These are phyloP conservation scores for Microbotryum silenes-acaulis DNA, from an alignment of 1,284 basidiomycete genomes.

Conservation along the genomic window DNA sequence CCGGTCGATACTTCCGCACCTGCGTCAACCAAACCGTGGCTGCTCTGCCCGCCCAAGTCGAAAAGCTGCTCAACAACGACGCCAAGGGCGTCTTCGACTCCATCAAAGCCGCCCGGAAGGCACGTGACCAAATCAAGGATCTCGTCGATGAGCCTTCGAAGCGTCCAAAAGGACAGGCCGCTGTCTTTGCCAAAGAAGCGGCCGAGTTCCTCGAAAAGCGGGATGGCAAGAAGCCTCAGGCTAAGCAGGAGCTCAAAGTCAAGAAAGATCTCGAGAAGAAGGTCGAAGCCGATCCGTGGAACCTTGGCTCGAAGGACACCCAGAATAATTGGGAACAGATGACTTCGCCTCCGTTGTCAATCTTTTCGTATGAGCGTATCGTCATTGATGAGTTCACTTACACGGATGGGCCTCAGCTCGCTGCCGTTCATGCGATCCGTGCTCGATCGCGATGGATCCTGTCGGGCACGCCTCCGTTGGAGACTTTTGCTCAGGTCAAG, in stretches of 20 bases:
- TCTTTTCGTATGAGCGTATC: constrained; percentile 74
- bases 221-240: constrained; percentile 2
- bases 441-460: constrained; percentile 84
- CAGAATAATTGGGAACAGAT: constrained; percentile 68
- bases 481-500: constrained; percentile 83
- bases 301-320: constrained; percentile 55
- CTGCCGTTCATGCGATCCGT: constrained; percentile 67
- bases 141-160: constrained; percentile 48
- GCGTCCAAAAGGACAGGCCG: constrained; percentile 60
- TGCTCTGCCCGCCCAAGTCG: constrained; percentile 58
- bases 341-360: constrained; percentile 73
- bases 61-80: constrained; percentile 49
- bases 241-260: constrained; percentile 13
- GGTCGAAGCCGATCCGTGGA: constrained; percentile 70
- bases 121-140: constrained; percentile 9
- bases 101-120: constrained; percentile 55
- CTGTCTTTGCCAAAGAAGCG: constrained; percentile 31
- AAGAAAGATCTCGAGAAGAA: constrained; percentile 41
- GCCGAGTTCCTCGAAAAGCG: constrained; percentile 39
- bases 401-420: constrained; percentile 67
- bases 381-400: constrained; percentile 96
- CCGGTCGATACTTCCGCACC: constrained; percentile 81
- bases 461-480: constrained; percentile 90
- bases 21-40: constrained; percentile 58
- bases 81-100: constrained; percentile 53